phyloP scores from a whole-genome alignment of 306 rosid genomes.

The Corylus avellana region DNA sequence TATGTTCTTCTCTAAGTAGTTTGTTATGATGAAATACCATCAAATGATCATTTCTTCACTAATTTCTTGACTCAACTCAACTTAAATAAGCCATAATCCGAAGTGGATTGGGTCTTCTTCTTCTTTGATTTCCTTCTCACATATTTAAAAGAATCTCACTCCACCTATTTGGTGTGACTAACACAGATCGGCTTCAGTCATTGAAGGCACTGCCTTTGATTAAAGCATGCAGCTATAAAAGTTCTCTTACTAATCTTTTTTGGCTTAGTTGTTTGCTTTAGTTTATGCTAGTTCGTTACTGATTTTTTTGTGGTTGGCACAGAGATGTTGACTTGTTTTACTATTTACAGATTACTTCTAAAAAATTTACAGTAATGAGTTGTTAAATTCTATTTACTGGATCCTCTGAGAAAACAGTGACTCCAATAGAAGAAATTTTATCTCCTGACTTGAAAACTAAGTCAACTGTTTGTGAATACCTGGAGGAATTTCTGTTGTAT shows the following conservation, averaged over 20 bases:
- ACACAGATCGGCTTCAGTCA: background rate
- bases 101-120: background rate
- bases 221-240: background rate
- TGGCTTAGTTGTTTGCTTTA: conserved; percentile 11
- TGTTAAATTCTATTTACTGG: conserved; percentile 51
- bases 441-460: conserved; percentile 89
- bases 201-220: background rate
- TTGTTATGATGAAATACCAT: background rate
- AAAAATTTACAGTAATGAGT: background rate
- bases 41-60: background rate
- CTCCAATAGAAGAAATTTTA: conserved; percentile 71
- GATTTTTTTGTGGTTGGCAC: background rate
- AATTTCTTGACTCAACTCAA: background rate
- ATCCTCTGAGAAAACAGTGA: conserved; percentile 58
- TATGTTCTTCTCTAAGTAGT: background rate
- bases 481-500: conserved; percentile 15
- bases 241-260: background rate
- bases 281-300: background rate
- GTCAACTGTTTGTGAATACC: conserved; percentile 30
- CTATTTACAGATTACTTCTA: background rate
- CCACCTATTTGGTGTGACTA: background rate
- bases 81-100: background rate
- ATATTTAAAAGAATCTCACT: background rate
- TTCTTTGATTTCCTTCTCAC: background rate
- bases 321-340: conserved; percentile 12